Evolutionary conservation across 805 yeast genomes (phyloP).

Genomic region (Lachancea mirantina): DNA sequence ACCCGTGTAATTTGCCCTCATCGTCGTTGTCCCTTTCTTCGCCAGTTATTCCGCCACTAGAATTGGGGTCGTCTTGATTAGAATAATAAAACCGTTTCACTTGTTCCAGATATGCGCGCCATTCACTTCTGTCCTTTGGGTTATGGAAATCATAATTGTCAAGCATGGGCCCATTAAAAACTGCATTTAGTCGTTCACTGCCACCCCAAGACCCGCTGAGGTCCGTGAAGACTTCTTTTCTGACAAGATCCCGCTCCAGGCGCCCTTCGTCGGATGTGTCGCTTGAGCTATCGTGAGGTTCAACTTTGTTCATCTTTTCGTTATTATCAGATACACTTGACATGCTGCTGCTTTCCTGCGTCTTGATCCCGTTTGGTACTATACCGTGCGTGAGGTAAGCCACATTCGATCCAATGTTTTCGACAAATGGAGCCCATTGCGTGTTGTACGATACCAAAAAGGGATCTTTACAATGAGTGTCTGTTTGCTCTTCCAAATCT

Average conservation of each 20-base stretch:
- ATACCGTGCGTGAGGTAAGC: slow-evolving; percentile 16
- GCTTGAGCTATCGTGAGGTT: slow-evolving; percentile 1
- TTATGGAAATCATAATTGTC: slow-evolving; percentile 24
- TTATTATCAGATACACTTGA: slow-evolving; percentile 1
- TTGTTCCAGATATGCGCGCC: slow-evolving; percentile 24
- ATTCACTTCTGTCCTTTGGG: slow-evolving; percentile 26
- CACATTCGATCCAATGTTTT: slow-evolving; percentile 28
- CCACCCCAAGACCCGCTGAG: slow-evolving; percentile 64
- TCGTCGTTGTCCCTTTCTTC: slow-evolving; percentile 7
- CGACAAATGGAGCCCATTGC: slow-evolving; percentile 47
- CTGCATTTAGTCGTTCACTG: slow-evolving; percentile 49
- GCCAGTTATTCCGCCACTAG: slow-evolving; percentile 2
- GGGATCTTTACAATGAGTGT: slow-evolving; percentile 29
- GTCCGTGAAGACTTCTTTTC: slow-evolving; percentile 31
- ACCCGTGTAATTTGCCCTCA: slow-evolving; percentile 8
- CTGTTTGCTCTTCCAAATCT: slow-evolving; percentile 6
- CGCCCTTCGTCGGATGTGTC: not conserved
- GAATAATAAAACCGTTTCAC: slow-evolving; percentile 24
- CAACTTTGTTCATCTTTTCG: not conserved
- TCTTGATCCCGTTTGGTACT: slow-evolving; percentile 6
- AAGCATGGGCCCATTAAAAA: slow-evolving; percentile 33
- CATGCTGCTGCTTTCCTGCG: not conserved
- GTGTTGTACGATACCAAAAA: slow-evolving; percentile 34
- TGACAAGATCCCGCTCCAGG: slow-evolving; percentile 13
- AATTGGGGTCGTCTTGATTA: slow-evolving; percentile 6